These are phyloP conservation scores for Candida tetrigidarum DNA, from an alignment of 1,139 yeast species.

Conservation along the genomic window DNA sequence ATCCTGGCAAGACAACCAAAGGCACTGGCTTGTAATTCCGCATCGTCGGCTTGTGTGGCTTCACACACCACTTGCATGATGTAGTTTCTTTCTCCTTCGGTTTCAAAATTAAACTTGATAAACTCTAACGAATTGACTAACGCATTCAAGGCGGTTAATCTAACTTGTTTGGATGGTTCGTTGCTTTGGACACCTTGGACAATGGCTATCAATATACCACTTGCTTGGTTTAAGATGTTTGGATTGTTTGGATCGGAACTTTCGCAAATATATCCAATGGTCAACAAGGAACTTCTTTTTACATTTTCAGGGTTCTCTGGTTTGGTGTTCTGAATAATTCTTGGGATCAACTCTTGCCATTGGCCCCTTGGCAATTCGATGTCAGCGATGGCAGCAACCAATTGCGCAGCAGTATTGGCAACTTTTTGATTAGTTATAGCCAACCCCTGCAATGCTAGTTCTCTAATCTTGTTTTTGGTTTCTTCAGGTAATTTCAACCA, in stretches of 20 bases:
- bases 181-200: slow-evolving; percentile 93
- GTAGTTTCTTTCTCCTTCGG: slow-evolving; percentile 94
- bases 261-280: slow-evolving; percentile 97
- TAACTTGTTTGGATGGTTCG: slow-evolving; percentile 74
- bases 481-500: slow-evolving; percentile 63
- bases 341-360: slow-evolving; percentile 87
- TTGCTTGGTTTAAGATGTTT: slow-evolving; percentile 80
- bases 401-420: slow-evolving; percentile 88
- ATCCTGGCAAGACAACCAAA: slow-evolving; percentile 95
- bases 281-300: slow-evolving; percentile 83
- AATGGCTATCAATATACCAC: slow-evolving; percentile 92
- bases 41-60: slow-evolving; percentile 88
- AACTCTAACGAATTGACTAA: slow-evolving; percentile 90
- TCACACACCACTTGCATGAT: slow-evolving; percentile 99
- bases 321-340: slow-evolving; percentile 84
- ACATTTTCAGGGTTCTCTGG: slow-evolving; percentile 76
- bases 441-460: slow-evolving; percentile 65
- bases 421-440: slow-evolving; percentile 74
- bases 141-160: slow-evolving; percentile 91
- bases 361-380: slow-evolving; percentile 86
- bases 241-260: slow-evolving; percentile 87
- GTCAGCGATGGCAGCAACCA: slow-evolving; percentile 95
- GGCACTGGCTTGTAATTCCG: slow-evolving; percentile 89
- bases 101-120: slow-evolving; percentile 83
- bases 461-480: slow-evolving; percentile 68